Evolutionary conservation across 495 filamentous ascomycete genomes (phyloP).

Genomic region (Neohortaea acidophila): DNA sequence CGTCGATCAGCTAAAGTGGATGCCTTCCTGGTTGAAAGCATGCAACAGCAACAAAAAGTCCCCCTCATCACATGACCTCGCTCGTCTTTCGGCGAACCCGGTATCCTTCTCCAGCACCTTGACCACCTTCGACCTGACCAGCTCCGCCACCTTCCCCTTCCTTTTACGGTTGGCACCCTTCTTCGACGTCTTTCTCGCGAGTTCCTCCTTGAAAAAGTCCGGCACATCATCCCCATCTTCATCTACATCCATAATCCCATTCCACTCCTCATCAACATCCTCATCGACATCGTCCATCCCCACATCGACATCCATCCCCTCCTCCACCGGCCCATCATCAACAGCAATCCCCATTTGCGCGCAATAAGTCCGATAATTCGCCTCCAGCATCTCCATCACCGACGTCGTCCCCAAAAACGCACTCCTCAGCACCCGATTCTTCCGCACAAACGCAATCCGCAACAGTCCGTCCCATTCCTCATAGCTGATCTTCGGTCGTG

Average conservation of each 20-base stretch:
- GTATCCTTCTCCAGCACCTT: constrained; percentile 67
- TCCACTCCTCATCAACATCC: constrained; percentile 36
- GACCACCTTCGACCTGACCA: constrained; percentile 69
- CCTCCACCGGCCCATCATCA: constrained; percentile 46
- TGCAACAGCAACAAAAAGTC: constrained; percentile 67
- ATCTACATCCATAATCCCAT: constrained; percentile 40
- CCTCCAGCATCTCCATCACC: constrained; percentile 65
- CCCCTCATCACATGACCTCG: constrained; percentile 74
- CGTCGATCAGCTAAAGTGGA: constrained; percentile 63
- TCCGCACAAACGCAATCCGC: constrained; percentile 64
- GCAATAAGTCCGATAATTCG: constrained; percentile 81
- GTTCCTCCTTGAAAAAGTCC: constrained; percentile 61
- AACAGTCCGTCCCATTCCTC: constrained; percentile 91
- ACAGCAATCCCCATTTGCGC: constrained; percentile 63
- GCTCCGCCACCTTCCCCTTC: constrained; percentile 58
- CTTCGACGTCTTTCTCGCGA: constrained; percentile 31
- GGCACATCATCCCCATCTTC: constrained; percentile 45
- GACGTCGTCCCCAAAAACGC: constrained; percentile 59
- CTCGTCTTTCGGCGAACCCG: constrained; percentile 60
- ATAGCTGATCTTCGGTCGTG: constrained; percentile 71
- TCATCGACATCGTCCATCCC: constrained; percentile 36
- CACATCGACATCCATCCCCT: constrained; percentile 21
- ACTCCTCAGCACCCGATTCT: constrained; percentile 64
- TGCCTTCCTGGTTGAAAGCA: constrained; percentile 77
- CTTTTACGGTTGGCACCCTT: constrained; percentile 38